These are phyloP conservation scores for Camellia oleifera DNA, from an alignment of 179 eudicot genomes.

Conservation along the genomic window DNA sequence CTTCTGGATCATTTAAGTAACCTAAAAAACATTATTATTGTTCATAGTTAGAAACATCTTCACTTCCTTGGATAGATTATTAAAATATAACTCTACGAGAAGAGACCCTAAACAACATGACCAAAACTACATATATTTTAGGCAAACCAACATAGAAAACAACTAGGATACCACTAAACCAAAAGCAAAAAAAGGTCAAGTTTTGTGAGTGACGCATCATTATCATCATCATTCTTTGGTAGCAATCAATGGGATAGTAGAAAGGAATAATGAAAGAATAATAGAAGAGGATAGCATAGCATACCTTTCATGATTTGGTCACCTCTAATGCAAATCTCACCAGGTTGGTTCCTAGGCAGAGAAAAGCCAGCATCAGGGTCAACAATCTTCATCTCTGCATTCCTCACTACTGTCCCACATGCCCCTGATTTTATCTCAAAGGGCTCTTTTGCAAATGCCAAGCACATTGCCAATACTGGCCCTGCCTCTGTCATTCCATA, in stretches of 20 bases:
- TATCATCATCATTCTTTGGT: neutral
- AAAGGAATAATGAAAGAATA: neutral
- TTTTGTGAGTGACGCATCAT: too few species aligned
- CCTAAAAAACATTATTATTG: conserved; percentile 32
- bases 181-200: too few species aligned
- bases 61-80: neutral
- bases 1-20: conserved; percentile 71
- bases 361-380: conserved; percentile 68
- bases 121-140: too few species aligned
- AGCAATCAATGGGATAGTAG: neutral
- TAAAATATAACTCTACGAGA: too few species aligned
- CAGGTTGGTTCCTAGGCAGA: conserved; percentile 63
- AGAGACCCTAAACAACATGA: too few species aligned
- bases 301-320: conserved; percentile 94
- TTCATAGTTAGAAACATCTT: neutral
- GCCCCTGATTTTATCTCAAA: conserved; percentile 86
- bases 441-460: conserved; percentile 90
- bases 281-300: neutral
- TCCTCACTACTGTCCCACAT: conserved; percentile 89
- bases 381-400: conserved; percentile 84
- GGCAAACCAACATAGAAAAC: too few species aligned
- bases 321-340: conserved; percentile 94
- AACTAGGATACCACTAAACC: too few species aligned
- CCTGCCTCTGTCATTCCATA: conserved; percentile 99
- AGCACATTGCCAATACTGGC: conserved; percentile 83